Base-by-base conservation (phyloP, 1,284 basidiomycete species). In the Rhodotorula sp. region DNA sequence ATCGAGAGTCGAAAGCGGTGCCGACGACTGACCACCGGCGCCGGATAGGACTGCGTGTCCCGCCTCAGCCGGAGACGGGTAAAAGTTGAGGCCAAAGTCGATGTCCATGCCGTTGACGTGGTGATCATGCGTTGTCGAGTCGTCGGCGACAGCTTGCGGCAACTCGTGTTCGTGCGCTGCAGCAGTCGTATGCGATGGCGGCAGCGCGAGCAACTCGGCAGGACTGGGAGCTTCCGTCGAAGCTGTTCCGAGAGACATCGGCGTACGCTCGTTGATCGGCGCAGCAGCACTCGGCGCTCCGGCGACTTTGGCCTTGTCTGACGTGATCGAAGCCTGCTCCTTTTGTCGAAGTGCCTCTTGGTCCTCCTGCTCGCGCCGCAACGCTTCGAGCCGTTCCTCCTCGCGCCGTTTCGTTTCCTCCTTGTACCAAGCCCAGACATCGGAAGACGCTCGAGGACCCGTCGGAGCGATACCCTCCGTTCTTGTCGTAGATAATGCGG, bases 231-330 rank as follows among this genome's bases (percentile, higher is more conserved):
- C 75, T 38, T 76, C 75, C 10, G 70, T 70, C 64, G 72, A 70
- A 8, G 66, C 60, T 7, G 68, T 66, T 2, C 72, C 75, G 49
- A 76, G 65, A 18, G 66, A 69, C 58, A 72, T 68, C 19, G 75
- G 75, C 47, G 75, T 76, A 16, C 75, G 56, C 75, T 74, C 72
- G 56, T 72, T 76, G 66, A 76, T 67, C 15, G 74, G 72, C 21
- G 72, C 74, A 0, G 65, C 66, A 0, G 64, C 72, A 18, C 28
- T n/a, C 23, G 54, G 54, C 14, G 54, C 26, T 16, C 26, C n/a
- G 6, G 54, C 1, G 18, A 21, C 28, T 12, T 55, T n/a, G 16
- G 26, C 10, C 56, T 57, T 28, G 18, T 55, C 59, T 28, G 54
- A 18, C 23, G n/a, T 54, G 3, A 15, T 2, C 14, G 31, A 19